Conservation (phyloP, 192 early-diverging fungal species). For the Mycoemilia scoparia region DNA sequence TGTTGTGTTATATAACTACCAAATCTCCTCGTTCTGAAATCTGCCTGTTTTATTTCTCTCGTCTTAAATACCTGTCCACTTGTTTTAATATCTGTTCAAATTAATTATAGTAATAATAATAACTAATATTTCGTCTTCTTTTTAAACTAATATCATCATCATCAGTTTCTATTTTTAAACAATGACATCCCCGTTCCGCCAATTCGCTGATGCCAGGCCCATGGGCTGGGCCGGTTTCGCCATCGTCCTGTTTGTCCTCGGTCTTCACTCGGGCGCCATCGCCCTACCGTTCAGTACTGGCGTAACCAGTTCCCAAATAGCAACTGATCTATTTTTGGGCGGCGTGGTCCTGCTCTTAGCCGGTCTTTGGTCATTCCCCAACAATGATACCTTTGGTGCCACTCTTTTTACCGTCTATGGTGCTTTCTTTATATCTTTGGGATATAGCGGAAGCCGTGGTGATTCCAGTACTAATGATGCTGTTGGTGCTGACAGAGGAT, state of each 20-base stretch:
- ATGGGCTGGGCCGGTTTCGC: conserved; percentile 28
- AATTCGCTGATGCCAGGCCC: conserved; percentile 22
- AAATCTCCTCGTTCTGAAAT: too few relatives aligned
- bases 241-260: conserved; percentile 26
- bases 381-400: conserved; percentile 66
- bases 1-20: too few relatives aligned
- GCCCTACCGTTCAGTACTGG: conserved; percentile 28
- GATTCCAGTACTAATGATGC: conserved; percentile 34
- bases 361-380: conserved; percentile 54
- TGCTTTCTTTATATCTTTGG: conserved; percentile 52
- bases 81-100: too few relatives aligned
- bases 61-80: too few relatives aligned
- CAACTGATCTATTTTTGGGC: conserved; percentile 26
- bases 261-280: conserved; percentile 29
- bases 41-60: too few relatives aligned
- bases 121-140: too few relatives aligned
- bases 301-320: conserved; percentile 22
- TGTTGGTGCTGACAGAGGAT: conserved; percentile 14
- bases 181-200: too few relatives aligned
- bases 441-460: conserved; percentile 34
- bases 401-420: conserved; percentile 56
- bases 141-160: too few relatives aligned
- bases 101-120: too few relatives aligned
- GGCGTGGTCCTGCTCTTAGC: conserved; percentile 28
- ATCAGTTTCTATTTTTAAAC: too few relatives aligned